A percentile compares a stretch with the other conserved stretches of the same genome.
phyloP scores from a whole-genome alignment of 768 basidiomycete species.

The Epithele typhae region DNA sequence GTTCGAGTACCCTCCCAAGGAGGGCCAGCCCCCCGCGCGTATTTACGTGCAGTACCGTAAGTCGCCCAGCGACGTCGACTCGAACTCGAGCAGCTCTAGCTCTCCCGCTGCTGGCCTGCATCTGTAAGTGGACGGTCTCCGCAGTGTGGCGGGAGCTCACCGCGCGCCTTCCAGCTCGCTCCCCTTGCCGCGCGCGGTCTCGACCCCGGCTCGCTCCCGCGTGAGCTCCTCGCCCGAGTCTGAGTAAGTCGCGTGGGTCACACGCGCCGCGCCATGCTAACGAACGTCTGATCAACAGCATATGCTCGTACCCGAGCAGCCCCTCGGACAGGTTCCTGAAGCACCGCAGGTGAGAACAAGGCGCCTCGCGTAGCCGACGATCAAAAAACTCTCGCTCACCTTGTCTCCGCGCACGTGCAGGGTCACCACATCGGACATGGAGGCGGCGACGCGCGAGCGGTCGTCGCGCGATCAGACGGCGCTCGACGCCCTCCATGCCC shows the following conservation, averaged over 20 bases:
- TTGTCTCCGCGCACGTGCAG: no score
- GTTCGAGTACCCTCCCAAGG: conserved; percentile 6
- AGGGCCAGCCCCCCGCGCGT: not conserved
- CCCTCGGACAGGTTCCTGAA: conserved; percentile 15
- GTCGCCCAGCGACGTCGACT: not conserved
- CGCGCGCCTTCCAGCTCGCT: not conserved
- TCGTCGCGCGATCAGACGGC: no score
- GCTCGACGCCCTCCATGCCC: no score
- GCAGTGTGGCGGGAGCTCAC: not conserved
- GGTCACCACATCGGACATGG: no score
- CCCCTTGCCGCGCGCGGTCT: not conserved
- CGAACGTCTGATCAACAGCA: no score
- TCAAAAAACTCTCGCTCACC: no score
- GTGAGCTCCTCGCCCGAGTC: conserved; percentile 13
- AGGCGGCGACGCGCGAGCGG: no score
- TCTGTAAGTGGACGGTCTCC: not conserved
- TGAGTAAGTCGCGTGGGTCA: conserved; percentile 12
- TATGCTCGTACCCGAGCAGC: not conserved
- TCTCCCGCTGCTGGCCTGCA: not conserved
- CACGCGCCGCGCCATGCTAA: no score
- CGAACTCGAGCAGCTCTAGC: not conserved
- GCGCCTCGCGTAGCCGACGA: no score
- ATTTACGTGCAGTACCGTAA: conserved; percentile 13
- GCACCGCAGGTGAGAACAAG: conserved; percentile 9
- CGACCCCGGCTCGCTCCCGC: conserved; percentile 4